Base-by-base conservation (phyloP, 257 asterid genomes). In the Thymus quinquecostatus region DNA sequence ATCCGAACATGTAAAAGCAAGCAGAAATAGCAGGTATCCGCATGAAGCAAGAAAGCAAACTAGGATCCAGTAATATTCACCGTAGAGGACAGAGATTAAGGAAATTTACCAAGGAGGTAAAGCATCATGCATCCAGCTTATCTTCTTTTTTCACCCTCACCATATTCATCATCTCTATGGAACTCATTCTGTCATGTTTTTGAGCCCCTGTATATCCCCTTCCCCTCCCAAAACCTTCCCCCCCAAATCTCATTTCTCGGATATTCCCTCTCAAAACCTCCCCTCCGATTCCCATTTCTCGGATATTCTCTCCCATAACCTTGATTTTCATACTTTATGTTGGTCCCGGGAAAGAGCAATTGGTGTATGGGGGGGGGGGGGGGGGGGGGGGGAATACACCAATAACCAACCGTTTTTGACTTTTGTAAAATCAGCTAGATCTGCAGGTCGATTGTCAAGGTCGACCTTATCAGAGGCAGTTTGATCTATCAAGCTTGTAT, bases 121-220 rank as follows among this genome's bases (percentile, higher is more conserved):
- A 81, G 64, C 79, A 74, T 43, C 67, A 61, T 45, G 64, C 78
- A 69, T 71, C 67, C 3, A 51, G 14, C 51, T 34, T 68, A 54
- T 83, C 81, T 74, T 79, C 86, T 73, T 78, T 87, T 71, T 78
- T 83, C 64, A 87, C 88, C 92, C 92, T 85, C 56, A 30, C 69
- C 85, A 21, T 21, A 21, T 43, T 67, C 50, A 58, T 70, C 59
- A 60, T 40, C 48, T 60, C 74, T 34, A 62, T 50, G 60, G 9
- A 66, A 41, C 68, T 68, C 74, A 14, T 45, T 30, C 63, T 60
- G 9, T 43, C 71, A 14, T 6, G 68, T 29, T 73, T 72, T 63
- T 77, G 74, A 49, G 54, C 8, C 60, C 57, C 48, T 10, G 13
- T 8, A 47, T 72, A 40, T 66, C 82, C 53, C 78, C 69, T 53